Base-by-base conservation (phyloP, 176 grass and related monocot species). In the Musa itinerans region DNA sequence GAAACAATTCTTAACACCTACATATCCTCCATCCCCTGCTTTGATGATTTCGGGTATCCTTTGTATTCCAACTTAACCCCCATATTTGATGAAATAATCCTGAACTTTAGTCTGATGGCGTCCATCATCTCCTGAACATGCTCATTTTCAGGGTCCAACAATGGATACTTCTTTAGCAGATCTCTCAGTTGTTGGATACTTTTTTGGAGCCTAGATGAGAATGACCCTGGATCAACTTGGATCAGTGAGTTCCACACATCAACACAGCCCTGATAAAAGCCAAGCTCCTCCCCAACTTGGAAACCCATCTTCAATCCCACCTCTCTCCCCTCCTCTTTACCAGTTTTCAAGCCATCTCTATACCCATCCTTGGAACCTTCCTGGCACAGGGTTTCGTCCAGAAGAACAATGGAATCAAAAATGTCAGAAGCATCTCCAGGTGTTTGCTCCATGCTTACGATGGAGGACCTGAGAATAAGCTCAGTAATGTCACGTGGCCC, bases 221-320 rank as follows among this genome's bases (percentile, higher is more conserved):
- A 86, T 26, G 73, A 53, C 20, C 78, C 74, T n/a, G 81, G 72
- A 78, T 90, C 80, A 66, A 90, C 62, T 68, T 14, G 72, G 50
- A 53, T 80, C 58, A 71, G 58, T 11, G 83, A 96, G 52, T 73
- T 80, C 87, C 92, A 92, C 51, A 92, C 73, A 81, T 92, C 81
- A 34, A 92, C 51, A 62, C 89, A 96, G 21, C 93, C 87, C 58
- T 79, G 76, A 56, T 90, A 92, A 80, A 96, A 96, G 58, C 92
- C 89, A 73, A 96, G 55, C 74, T 92, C 89, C 75, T 96, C 92
- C 15, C 89, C 89, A 4, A 82, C 73, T 48, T 86, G 87, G 51
- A 92, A 96, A 19, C 87, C 86, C 62, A 78, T 84, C 75, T 92
- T 89, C 73, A 96, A 79, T 22, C 93, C 93, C 23, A 90, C 85